Evolutionary conservation across 1,284 basidiomycete species (phyloP).

Genomic region (Rhodofomes roseus): DNA sequence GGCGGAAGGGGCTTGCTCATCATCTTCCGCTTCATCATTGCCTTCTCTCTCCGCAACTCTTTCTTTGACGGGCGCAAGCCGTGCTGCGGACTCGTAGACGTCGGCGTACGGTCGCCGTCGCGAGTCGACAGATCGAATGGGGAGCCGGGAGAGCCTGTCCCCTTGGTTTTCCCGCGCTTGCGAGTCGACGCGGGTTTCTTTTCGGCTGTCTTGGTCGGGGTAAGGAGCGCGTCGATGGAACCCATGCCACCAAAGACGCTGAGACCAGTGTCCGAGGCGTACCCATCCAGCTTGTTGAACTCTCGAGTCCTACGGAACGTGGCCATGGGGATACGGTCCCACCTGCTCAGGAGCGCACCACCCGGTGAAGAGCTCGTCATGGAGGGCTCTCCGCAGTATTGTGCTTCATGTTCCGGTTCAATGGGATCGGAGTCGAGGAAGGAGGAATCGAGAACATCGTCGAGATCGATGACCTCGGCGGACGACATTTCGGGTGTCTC

Average conservation of each 20-base stretch:
- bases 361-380: conserved; percentile 16
- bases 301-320: conserved; percentile 69
- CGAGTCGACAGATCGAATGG: conserved; percentile 47
- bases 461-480: conserved; percentile 62
- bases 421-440: conserved; percentile 57
- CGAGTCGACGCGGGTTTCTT: conserved; percentile 22
- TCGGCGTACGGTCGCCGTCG: conserved; percentile 55
- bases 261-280: conserved; percentile 34
- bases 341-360: conserved; percentile 45
- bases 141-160: conserved; percentile 38
- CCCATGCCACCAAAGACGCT: conserved; percentile 25
- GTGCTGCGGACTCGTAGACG: conserved; percentile 16
- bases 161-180: conserved; percentile 17
- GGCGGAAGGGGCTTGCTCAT: conserved; percentile 39
- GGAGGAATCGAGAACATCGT: conserved; percentile 76
- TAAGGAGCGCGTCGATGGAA: conserved; percentile 37
- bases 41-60: conserved; percentile 57
- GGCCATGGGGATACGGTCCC: conserved; percentile 72
- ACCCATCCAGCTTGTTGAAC: conserved; percentile 32
- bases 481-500: conserved; percentile 30
- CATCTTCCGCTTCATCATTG: conserved; percentile 54
- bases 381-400: conserved; percentile 10
- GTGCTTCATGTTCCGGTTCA: conserved; percentile 17
- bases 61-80: conserved; percentile 26
- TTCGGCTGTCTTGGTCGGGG: conserved; percentile 22